These are phyloP conservation scores for Hypoxylon lenormandii DNA, from an alignment of 495 filamentous ascomycete species.

Conservation along the genomic window DNA sequence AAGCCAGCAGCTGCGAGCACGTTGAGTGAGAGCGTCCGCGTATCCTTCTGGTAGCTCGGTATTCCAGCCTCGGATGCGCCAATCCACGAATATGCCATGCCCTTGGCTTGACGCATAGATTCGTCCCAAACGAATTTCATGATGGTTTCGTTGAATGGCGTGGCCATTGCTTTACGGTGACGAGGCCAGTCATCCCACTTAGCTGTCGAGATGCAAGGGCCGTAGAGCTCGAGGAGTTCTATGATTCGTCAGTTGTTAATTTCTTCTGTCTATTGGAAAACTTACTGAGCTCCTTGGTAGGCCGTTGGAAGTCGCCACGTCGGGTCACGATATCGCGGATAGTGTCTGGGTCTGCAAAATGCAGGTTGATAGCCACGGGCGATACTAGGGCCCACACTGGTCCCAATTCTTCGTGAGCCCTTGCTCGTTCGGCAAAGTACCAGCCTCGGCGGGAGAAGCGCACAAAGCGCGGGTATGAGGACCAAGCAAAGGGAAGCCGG, in stretches of 20 bases:
- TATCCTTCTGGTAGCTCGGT: constrained; percentile 39
- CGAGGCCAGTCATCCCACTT: constrained; percentile 55
- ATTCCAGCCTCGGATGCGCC: constrained; percentile 19
- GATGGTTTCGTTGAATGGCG: constrained; percentile 61
- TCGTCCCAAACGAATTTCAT: constrained; percentile 59
- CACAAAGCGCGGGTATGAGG: constrained; percentile 26
- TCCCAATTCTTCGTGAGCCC: constrained; percentile 17
- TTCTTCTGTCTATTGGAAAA: background rate
- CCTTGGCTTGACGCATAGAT: constrained; percentile 52
- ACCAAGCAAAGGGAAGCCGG: constrained; percentile 23
- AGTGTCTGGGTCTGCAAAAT: constrained; percentile 34
- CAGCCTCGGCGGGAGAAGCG: constrained; percentile 40
- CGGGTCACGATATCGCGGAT: constrained; percentile 24
- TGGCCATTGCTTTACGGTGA: constrained; percentile 55
- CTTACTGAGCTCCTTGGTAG: constrained; percentile 23
- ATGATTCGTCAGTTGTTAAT: constrained; percentile 7
- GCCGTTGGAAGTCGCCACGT: constrained; percentile 28
- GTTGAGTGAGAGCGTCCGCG: constrained; percentile 52
- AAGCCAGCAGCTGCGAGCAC: constrained; percentile 54
- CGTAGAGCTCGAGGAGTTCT: constrained; percentile 40
- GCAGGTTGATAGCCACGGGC: constrained; percentile 20
- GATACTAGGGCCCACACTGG: constrained; percentile 39
- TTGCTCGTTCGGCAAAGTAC: constrained; percentile 28
- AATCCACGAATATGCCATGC: constrained; percentile 56
- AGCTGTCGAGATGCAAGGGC: constrained; percentile 38